Base-by-base conservation (phyloP, 176 grass and related monocot genomes). In the Otatea glauca region DNA sequence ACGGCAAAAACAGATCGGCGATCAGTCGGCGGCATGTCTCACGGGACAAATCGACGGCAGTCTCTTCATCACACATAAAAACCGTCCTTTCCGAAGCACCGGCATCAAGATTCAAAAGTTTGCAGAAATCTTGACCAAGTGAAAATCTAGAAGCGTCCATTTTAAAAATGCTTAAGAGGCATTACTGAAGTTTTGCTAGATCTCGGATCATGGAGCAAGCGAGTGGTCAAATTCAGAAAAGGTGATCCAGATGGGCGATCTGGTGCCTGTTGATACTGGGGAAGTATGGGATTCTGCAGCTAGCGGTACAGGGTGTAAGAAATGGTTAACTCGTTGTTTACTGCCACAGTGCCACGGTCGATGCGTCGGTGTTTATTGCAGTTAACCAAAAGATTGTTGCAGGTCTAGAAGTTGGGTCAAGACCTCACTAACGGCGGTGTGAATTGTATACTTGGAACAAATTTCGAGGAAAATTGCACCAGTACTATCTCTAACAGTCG, bases 291-390 rank as follows among this genome's bases (percentile, higher is more conserved):
- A n/a, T 21, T 4, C 8, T 12, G 0, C 59, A 27, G 38, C 75
- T 64, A 63, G 43, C 53, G 54, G 45, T 16, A 6, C 32, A 54
- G 35, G 23, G 21, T 71, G 81, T 70, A 86, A 76, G 42, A 81
- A 85, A 70, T 63, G 77, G 43, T 81, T 81, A 76, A 1, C 70
- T 6, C 25, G 5, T 54, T 82, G 73, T 38, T 82, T 72, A 77
- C 24, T 73, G 84, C n/a, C 67, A 48, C 45, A 18, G 54, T 37
- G n/a, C 63, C 37, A 61, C 11, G 45, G 16, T 43, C n/a, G 59
- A 83, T 68, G 84, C 48, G 2, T 50, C 17, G 74, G 47, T 83
- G 79, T 83, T 87, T 79, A 79, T 83, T 79, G 60, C 74, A 42
- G 79, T 86, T 87, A 84, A 90, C 79, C 39, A 60, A 61, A 25